phyloP scores from a whole-genome alignment of 2,329 filamentous ascomycete species.

The Trichoderma harzianum region DNA sequence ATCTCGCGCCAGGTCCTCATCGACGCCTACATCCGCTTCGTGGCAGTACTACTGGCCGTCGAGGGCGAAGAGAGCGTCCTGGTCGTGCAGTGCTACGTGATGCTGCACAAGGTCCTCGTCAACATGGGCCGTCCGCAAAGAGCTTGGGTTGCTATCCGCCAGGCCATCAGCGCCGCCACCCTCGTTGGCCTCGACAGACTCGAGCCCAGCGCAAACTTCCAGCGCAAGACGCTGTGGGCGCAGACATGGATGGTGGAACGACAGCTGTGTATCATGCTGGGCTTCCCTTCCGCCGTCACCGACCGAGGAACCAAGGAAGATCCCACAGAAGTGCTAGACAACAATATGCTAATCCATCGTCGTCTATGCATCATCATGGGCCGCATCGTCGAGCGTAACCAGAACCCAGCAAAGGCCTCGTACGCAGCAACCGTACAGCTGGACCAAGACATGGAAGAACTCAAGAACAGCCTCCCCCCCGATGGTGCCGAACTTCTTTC shows the following conservation, averaged over 20 bases:
- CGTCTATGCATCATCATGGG: background rate
- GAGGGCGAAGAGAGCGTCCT: conserved; percentile 51
- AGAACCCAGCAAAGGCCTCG: conserved; percentile 14
- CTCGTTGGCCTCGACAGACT: conserved; percentile 46
- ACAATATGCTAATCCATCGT: background rate
- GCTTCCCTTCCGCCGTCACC: conserved; percentile 45
- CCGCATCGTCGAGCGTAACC: conserved; percentile 16
- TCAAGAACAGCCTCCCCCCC: conserved; percentile 17
- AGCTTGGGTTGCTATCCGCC: conserved; percentile 50
- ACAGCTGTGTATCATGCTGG: conserved; percentile 50
- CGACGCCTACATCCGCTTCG: conserved; percentile 43
- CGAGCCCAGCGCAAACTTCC: conserved; percentile 26
- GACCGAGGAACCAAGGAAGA: background rate
- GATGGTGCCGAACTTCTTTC: conserved; percentile 13
- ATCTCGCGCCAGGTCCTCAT: conserved; percentile 41
- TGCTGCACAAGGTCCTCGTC: conserved; percentile 51
- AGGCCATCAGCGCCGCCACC: conserved; percentile 50
- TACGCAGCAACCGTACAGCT: conserved; percentile 39
- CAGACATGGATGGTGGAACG: conserved; percentile 43
- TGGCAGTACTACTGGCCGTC: conserved; percentile 43
- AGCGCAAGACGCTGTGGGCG: conserved; percentile 38
- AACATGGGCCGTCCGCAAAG: conserved; percentile 54
- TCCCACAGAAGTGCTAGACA: conserved; percentile 8
- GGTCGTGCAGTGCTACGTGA: conserved; percentile 49
- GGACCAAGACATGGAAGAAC: conserved; percentile 38